Conservation (phyloP, 345 rosid genomes). For the Atalantia buxifolia region DNA sequence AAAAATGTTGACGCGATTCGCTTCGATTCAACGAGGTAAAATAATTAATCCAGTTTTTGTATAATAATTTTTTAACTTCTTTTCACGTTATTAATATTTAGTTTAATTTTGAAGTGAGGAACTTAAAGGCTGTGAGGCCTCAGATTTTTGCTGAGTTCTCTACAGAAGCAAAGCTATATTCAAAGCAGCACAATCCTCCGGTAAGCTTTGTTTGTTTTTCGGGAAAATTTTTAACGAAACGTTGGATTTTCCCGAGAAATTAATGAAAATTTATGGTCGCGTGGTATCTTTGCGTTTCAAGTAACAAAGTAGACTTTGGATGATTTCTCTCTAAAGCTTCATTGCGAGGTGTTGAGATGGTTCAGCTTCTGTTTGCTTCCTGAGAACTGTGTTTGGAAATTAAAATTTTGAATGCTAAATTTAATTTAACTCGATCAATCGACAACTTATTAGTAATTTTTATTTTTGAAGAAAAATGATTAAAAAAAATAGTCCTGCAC, state of each 20-base stretch:
- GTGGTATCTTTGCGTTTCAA: neutral
- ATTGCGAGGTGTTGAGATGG: neutral
- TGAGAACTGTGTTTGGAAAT: neutral
- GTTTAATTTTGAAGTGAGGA: conserved; percentile 43
- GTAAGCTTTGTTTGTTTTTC: conserved; percentile 28
- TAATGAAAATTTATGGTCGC: neutral
- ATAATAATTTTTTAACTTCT: neutral
- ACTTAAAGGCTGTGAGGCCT: conserved; percentile 46
- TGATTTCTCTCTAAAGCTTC: neutral
- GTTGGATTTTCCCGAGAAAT: neutral
- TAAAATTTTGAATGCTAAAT: neutral
- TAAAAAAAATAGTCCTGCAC: too few species aligned
- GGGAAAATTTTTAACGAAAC: neutral
- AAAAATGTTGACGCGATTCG: conserved; percentile 35
- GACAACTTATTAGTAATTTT: neutral
- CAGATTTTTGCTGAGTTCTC: conserved; percentile 44
- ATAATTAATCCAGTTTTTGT: neutral
- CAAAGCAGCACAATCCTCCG: conserved; percentile 37
- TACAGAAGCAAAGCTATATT: conserved; percentile 53
- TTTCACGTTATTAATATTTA: neutral
- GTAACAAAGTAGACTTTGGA: neutral
- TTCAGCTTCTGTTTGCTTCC: neutral
- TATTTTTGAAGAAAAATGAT: too few species aligned
- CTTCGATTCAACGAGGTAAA: conserved; percentile 31
- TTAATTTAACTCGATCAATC: neutral